Percentiles rank a stretch among this genome's conserved stretches.
Conservation (phyloP, 108 stramenopile species). For the Stephanodiscus minutulus region DNA sequence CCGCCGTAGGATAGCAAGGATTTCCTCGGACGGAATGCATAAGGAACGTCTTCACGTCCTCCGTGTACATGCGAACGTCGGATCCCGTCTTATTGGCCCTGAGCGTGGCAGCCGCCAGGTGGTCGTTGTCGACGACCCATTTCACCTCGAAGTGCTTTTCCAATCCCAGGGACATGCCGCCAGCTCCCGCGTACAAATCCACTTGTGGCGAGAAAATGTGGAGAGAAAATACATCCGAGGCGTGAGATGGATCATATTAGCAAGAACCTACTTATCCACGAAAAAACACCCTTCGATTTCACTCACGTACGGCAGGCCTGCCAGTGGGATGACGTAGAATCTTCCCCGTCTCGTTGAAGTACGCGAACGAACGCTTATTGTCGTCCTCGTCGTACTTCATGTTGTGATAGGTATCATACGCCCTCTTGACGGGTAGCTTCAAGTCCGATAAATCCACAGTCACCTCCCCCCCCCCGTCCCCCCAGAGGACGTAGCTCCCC, state of each 20-base stretch:
- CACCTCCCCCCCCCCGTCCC: conserved; percentile 15
- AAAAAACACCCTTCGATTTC: too few species aligned
- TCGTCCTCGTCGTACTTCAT: conserved; percentile 38
- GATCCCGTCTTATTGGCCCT: conserved; percentile 22
- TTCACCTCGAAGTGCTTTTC: conserved; percentile 49
- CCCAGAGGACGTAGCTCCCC: conserved; percentile 19
- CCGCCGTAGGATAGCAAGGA: conserved; percentile 24
- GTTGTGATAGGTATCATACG: conserved; percentile 10
- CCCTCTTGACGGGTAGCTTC: conserved; percentile 6
- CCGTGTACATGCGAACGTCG: conserved; percentile 30
- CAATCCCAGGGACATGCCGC: conserved; percentile 52
- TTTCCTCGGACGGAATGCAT: conserved; percentile 20
- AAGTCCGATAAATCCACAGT: conserved; percentile 24
- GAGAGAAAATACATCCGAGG: too few species aligned
- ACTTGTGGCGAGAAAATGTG: too few species aligned
- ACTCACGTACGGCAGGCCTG: conserved; percentile 35
- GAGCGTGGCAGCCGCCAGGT: conserved; percentile 35
- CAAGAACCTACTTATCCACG: conserved; percentile 29
- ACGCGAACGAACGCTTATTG: conserved; percentile 22
- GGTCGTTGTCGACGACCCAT: conserved; percentile 45
- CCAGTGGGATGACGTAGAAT: conserved; percentile 26
- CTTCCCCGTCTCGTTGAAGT: conserved; percentile 28
- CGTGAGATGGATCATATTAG: too few species aligned
- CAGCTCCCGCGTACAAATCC: conserved; percentile 52
- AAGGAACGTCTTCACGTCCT: conserved; percentile 40